A percentile compares a stretch with the other conserved stretches of the same genome.
Evolutionary conservation across 23 red algal genomes (phyloP).

Genomic region (Gracilaria domingensis): DNA sequence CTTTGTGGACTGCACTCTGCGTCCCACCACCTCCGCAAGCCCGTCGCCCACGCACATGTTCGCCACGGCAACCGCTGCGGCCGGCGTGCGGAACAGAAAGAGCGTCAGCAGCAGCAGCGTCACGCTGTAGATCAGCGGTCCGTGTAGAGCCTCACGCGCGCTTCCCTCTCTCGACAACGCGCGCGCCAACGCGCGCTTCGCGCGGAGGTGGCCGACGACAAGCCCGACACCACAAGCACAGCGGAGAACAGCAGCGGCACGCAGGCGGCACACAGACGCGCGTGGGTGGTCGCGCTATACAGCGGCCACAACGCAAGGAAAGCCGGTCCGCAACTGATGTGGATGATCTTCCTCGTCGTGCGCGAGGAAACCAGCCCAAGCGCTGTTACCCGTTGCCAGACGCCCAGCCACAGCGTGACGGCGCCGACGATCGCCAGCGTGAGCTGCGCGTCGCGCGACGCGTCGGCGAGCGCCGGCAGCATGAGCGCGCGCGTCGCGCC

Average conservation of each 20-base stretch:
- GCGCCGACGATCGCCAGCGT: not conserved
- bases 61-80: not conserved
- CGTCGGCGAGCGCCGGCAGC: not conserved
- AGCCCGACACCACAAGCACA: not conserved
- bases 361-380: not conserved
- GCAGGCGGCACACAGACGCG: not conserved
- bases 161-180: not conserved
- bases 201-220: not conserved
- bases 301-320: conserved; percentile 37
- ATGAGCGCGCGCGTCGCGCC: too few species aligned
- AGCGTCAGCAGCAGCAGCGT: conserved; percentile 10
- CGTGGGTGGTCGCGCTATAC: not conserved
- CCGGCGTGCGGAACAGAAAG: not conserved
- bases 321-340: conserved; percentile 26
- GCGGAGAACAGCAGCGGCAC: conserved; percentile 7
- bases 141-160: too few species aligned
- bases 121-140: conserved; percentile 13
- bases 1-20: not conserved
- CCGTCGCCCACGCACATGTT: conserved; percentile 48
- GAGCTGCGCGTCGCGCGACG: not conserved
- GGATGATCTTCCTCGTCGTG: conserved; percentile 23
- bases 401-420: conserved; percentile 10
- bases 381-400: conserved; percentile 19
- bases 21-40: conserved; percentile 37
- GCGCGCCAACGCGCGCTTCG: conserved; percentile 24